Percentiles rank a stretch among this genome's conserved stretches.
Evolutionary conservation across 768 basidiomycete species (phyloP).

Genomic region (Suillus weaverae): DNA sequence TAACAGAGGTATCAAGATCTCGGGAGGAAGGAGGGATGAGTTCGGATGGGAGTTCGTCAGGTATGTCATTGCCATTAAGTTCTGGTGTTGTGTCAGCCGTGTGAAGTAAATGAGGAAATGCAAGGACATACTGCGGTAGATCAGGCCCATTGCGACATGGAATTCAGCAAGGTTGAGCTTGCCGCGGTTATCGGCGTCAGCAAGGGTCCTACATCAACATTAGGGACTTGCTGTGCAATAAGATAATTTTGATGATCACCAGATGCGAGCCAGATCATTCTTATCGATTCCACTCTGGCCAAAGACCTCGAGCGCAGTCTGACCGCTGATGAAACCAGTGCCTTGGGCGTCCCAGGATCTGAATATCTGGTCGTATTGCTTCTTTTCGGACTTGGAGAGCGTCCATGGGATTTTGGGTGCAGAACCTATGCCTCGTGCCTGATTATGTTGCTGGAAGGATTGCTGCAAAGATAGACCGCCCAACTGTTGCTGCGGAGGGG

Average conservation of each 20-base stretch:
- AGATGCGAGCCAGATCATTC: conserved; percentile 91
- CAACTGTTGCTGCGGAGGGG: conserved; percentile 53
- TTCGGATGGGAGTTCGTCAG: conserved; percentile 83
- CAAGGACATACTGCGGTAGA: conserved; percentile 81
- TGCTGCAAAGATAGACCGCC: conserved; percentile 68
- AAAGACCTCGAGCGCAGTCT: conserved; percentile 88
- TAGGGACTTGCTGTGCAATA: conserved; percentile 4
- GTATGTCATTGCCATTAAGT: conserved; percentile 89
- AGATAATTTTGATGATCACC: conserved; percentile 51
- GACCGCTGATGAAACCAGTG: conserved; percentile 84
- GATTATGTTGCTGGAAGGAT: conserved; percentile 86
- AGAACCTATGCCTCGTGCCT: conserved; percentile 63
- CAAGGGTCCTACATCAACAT: conserved; percentile 66
- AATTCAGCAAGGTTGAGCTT: conserved; percentile 96
- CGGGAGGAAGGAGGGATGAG: conserved; percentile 89
- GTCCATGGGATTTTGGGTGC: conserved; percentile 83
- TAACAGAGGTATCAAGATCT: conserved; percentile 86
- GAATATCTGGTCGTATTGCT: conserved; percentile 95
- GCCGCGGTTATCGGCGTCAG: conserved; percentile 91
- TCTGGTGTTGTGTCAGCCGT: conserved; percentile 43
- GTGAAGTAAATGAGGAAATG: neutral
- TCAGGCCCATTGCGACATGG: conserved; percentile 97
- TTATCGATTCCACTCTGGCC: conserved; percentile 87
- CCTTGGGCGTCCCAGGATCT: conserved; percentile 88
- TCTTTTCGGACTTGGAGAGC: conserved; percentile 86